phyloP scores from a whole-genome alignment of 192 early-diverging fungal genomes.

The Coemansia sp. region DNA sequence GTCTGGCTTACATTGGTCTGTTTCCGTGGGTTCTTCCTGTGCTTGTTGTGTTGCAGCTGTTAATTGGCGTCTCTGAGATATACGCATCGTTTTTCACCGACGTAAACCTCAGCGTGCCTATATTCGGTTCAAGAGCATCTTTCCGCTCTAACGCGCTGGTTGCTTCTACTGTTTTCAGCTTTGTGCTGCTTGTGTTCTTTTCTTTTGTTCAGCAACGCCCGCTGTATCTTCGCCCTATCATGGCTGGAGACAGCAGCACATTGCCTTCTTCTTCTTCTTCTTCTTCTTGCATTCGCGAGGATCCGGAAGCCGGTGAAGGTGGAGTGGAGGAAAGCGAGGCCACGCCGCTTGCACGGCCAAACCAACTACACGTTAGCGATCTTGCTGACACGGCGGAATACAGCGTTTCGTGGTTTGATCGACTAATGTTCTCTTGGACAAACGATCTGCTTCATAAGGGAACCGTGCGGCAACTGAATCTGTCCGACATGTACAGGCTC shows the following conservation, averaged over 20 bases:
- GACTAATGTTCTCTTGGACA: constrained; percentile 57
- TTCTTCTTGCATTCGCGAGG: background rate
- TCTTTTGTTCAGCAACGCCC: constrained; percentile 27
- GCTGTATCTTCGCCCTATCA: constrained; percentile 18
- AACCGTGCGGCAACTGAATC: constrained; percentile 52
- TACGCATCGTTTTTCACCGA: constrained; percentile 37
- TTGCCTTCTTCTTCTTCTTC: background rate
- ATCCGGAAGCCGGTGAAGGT: background rate
- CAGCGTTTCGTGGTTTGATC: constrained; percentile 15
- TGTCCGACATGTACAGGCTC: constrained; percentile 61
- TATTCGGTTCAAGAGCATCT: constrained; percentile 22
- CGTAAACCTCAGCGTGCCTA: constrained; percentile 14
- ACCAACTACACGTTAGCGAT: constrained; percentile 6
- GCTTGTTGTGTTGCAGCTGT: constrained; percentile 10
- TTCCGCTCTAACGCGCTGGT: constrained; percentile 20
- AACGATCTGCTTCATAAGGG: constrained; percentile 62
- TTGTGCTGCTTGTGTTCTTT: background rate
- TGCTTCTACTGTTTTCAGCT: background rate
- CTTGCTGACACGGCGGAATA: constrained; percentile 27
- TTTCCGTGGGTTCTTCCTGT: constrained; percentile 28
- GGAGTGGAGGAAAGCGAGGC: constrained; percentile 7
- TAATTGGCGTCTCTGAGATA: constrained; percentile 17
- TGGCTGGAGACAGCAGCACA: background rate
- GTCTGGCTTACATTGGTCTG: constrained; percentile 11
- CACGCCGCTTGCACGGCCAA: constrained; percentile 16